Base-by-base conservation (phyloP, 495 filamentous ascomycete genomes). In the Trichocladium antarcticum region DNA sequence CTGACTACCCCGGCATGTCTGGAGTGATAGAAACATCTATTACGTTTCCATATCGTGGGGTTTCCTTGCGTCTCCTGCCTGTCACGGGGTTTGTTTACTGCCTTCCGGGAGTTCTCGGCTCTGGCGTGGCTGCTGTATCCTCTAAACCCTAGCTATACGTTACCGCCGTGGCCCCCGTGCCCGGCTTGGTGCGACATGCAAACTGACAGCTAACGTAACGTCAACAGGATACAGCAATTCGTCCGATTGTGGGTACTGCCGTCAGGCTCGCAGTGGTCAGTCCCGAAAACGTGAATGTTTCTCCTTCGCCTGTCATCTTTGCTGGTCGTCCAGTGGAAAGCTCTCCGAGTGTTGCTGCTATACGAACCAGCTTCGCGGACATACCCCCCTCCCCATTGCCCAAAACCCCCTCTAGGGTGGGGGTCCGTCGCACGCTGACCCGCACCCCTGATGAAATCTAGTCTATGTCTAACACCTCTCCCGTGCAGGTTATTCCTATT, bases 401-500 rank as follows among this genome's bases (percentile, higher is more conserved):
- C 45, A 35, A 42, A n/a, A n/a, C n/a, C n/a, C n/a, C n/a, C n/a
- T n/a, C n/a, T n/a, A n/a, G n/a, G n/a, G n/a, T n/a, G n/a, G n/a
- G n/a, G 24, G 24, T 27, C 8, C 24, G 11, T 38, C 35, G 32
- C 42, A 35, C 34, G 47, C 35, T 4, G 24, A 27, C 29, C 42
- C 24, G 36, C 15, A 36, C 21, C 42, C 24, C 19, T 39, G 3
- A 10, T 29, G n/a, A 29, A 21, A 17, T 38, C 27, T 1, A 14
- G n/a, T 12, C 15, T 5, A 21, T 50, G 40, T 55, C 54, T 58
- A 46, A 55, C 50, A 37, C 8, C 19, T 29, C 17, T 9, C 29
- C 14, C 42, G 20, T 51, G 21, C 66, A 96, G 93, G 84, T 65
- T 83, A 78, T 61, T 85, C 83, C 44, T 93, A 93, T 68, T 95